Evolutionary conservation across 768 basidiomycete species (phyloP), one percentile per base, ranked within the genome.

Genomic region (Suillus cothurnatus): DNA sequence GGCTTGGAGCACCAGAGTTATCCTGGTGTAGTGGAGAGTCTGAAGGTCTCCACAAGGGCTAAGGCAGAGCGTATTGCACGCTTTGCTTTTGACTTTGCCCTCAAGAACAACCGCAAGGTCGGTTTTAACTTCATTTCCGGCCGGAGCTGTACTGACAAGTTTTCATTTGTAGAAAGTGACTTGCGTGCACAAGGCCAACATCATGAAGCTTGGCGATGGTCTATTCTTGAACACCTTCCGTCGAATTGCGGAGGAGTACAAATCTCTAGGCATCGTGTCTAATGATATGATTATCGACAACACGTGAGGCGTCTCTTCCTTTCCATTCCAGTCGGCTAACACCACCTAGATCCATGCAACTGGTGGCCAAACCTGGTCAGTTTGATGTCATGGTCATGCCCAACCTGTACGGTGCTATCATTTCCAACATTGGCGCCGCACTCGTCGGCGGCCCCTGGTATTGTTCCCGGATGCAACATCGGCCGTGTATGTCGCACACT

Each of bases 341-440:
- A 21, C 34, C 14, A 19, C 52, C n/a, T 71, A 94, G 93, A 60
- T 95, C 97, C 56, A 99, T 99, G 97, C 97, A 99, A 80, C 90
- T 99, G 69, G 97, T 99, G 67, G 93, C 96, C 38, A 92, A 90
- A 71, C 97, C 97, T 36, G 84, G 85, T 69, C 97, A 99, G 77
- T 99, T 99, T 74, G 97, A 99, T 74, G 97, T 99, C 67, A 97
- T 99, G 96, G 97, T 99, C 74, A 97, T 97, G 94, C 95, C 94
- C 63, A 95, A 97, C 79, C 77, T 93, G 77, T 99, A 99, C 80
- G 97, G 97, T 65, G 96, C 94, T 70, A 99, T 99, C 72, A 91
- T 96, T 66, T 95, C 94, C 69, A 98, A 99, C 84, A 98, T 99
- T 68, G 97, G 97, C 72, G 95, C 97, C 66, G 97, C 97, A 26